Evolutionary conservation across 2,329 filamentous ascomycete species (phyloP).

Genomic region (Thermomyces lanuginosus): DNA sequence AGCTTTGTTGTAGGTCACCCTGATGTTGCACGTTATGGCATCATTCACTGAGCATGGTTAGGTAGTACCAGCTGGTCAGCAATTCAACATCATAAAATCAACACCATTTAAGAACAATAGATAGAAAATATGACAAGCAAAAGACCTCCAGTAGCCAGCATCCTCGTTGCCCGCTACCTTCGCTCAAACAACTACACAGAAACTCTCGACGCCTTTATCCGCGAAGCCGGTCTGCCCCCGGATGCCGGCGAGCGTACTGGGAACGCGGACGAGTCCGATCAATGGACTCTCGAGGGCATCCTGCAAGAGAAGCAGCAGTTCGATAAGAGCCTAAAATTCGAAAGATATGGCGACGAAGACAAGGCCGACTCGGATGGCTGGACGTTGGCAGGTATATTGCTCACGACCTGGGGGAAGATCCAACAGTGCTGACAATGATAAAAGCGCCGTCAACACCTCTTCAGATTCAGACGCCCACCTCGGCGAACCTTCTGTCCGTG

Average conservation of each 20-base stretch:
- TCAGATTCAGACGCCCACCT: constrained; percentile 28
- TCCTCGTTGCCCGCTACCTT: constrained; percentile 29
- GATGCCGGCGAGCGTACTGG: constrained; percentile 28
- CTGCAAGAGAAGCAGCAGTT: constrained; percentile 44
- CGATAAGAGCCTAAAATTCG: constrained; percentile 39
- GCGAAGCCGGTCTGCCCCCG: constrained; percentile 37
- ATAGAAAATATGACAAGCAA: too few species aligned
- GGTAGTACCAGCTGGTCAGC: too few species aligned
- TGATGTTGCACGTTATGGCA: too few species aligned
- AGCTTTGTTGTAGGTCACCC: too few species aligned
- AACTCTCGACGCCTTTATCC: constrained; percentile 42
- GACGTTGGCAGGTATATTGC: constrained; percentile 29
- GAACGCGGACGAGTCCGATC: constrained; percentile 15
- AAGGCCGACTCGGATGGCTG: constrained; percentile 22
- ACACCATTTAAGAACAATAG: too few species aligned
- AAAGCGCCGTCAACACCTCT: constrained; percentile 32
- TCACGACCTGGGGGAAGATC: background rate
- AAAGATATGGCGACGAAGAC: constrained; percentile 36
- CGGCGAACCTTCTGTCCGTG: constrained; percentile 38
- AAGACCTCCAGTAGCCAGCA: constrained; percentile 16
- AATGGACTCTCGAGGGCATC: constrained; percentile 43
- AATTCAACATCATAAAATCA: too few species aligned
- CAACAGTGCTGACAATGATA: constrained; percentile 6
- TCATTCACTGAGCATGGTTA: too few species aligned
- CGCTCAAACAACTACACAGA: constrained; percentile 29